phyloP scores from a whole-genome alignment of 306 rosid genomes.

The Delonix regia region DNA sequence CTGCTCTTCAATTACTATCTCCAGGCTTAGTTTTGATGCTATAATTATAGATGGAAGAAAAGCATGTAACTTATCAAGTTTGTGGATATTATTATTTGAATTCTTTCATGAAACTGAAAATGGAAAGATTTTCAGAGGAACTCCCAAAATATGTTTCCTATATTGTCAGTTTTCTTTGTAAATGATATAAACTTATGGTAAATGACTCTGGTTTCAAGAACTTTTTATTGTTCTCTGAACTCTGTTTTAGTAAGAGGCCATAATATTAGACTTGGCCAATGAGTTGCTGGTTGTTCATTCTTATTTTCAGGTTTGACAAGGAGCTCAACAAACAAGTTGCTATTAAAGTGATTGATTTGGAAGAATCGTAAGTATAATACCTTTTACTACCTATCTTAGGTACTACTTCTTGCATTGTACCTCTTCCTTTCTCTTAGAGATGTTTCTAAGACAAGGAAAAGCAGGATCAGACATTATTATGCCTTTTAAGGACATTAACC shows the following conservation, averaged over 20 bases:
- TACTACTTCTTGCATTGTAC: background rate
- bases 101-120: background rate
- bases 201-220: background rate
- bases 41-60: conserved; percentile 1
- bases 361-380: conserved; percentile 80
- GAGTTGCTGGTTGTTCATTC: conserved; percentile 17
- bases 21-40: background rate
- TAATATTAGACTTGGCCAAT: background rate
- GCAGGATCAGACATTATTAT: background rate
- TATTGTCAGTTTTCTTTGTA: background rate
- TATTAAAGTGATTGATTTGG: conserved; percentile 97
- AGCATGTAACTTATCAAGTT: background rate
- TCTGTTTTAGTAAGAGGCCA: background rate
- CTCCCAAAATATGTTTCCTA: background rate
- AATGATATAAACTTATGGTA: background rate
- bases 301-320: conserved; percentile 82
- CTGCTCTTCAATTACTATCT: background rate
- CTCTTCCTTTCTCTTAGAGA: conserved; percentile 18
- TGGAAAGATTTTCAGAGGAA: background rate
- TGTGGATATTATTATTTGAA: background rate
- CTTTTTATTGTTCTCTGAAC: background rate
- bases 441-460: conserved; percentile 8
- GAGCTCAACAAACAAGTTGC: conserved; percentile 91
- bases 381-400: background rate
- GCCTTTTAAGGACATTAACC: background rate